These are phyloP conservation scores for Talaromyces sp. DNA, from an alignment of 2,329 filamentous ascomycete genomes.

Conservation along the genomic window DNA sequence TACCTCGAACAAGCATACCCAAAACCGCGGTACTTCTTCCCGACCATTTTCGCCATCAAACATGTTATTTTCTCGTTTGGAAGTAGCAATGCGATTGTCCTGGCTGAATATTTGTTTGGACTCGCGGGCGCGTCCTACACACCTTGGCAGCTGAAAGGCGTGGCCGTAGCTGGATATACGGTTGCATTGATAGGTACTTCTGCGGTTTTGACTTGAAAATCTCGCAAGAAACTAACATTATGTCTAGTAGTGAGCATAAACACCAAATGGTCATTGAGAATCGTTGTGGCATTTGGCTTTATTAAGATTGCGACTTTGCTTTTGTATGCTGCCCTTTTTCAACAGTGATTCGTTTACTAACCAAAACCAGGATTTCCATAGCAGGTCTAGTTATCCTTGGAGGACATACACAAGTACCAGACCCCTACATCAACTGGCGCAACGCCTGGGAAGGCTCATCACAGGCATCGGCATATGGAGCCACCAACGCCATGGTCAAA, in stretches of 20 bases:
- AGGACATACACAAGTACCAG: constrained; percentile 44
- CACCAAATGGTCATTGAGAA: constrained; percentile 52
- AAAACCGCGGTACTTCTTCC: constrained; percentile 58
- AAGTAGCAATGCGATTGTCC: constrained; percentile 56
- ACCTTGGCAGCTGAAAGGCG: constrained; percentile 7
- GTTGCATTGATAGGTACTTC: constrained; percentile 24
- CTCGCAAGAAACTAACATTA: neutral
- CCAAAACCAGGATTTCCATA: constrained; percentile 42
- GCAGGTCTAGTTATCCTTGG: constrained; percentile 59
- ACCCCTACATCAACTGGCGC: constrained; percentile 51
- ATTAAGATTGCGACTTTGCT: constrained; percentile 58
- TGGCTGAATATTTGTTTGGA: constrained; percentile 7
- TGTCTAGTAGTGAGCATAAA: constrained; percentile 43
- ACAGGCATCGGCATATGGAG: constrained; percentile 39
- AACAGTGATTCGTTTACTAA: neutral
- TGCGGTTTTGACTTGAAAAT: constrained; percentile 22
- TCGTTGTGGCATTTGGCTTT: constrained; percentile 52
- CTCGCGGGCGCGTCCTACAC: constrained; percentile 25
- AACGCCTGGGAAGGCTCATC: constrained; percentile 49
- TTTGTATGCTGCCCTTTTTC: constrained; percentile 37
- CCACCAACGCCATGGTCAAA: constrained; percentile 53
- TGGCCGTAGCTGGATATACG: constrained; percentile 25
- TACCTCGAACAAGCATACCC: constrained; percentile 65
- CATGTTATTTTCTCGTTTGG: constrained; percentile 60
- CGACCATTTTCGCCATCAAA: constrained; percentile 59